These are phyloP conservation scores for Mortierella antarctica DNA, from an alignment of 192 early-diverging fungal species.

Conservation along the genomic window DNA sequence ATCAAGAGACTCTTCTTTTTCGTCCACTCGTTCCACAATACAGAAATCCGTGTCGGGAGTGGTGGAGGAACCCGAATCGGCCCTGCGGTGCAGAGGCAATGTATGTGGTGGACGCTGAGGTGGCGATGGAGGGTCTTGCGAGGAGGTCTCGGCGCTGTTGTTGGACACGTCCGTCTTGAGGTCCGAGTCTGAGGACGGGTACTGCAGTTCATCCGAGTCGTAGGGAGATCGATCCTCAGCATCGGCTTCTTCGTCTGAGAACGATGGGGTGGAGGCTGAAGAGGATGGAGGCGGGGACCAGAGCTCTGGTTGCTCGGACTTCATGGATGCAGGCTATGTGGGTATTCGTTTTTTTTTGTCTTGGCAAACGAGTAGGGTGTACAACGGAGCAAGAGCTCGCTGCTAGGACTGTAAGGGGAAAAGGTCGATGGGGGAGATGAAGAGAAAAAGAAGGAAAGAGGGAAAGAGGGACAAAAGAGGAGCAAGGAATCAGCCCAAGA, in stretches of 20 bases:
- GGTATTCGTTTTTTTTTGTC: background rate
- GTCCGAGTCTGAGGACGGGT: constrained; percentile 9
- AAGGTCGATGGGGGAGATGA: background rate
- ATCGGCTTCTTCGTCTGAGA: constrained; percentile 1
- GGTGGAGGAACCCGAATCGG: background rate
- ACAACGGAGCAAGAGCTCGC: background rate
- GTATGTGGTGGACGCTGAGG: background rate
- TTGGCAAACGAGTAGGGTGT: constrained; percentile 1
- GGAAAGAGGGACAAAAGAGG: too few relatives aligned
- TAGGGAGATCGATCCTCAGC: background rate
- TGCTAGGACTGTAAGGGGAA: background rate
- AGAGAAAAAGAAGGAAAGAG: background rate
- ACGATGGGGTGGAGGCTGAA: background rate
- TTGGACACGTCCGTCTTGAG: background rate
- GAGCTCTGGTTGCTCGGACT: background rate
- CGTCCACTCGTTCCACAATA: too few relatives aligned
- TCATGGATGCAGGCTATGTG: background rate
- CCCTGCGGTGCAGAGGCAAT: background rate
- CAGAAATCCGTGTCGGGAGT: too few relatives aligned
- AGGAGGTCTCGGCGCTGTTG: too few relatives aligned
- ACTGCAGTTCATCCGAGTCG: constrained; percentile 4
- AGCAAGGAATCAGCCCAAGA: too few relatives aligned
- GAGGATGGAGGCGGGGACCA: background rate
- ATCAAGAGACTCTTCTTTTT: too few relatives aligned
- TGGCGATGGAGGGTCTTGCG: background rate